Evolutionary conservation across 179 eudicot genomes (phyloP).

Genomic region (Beta corolliflora): DNA sequence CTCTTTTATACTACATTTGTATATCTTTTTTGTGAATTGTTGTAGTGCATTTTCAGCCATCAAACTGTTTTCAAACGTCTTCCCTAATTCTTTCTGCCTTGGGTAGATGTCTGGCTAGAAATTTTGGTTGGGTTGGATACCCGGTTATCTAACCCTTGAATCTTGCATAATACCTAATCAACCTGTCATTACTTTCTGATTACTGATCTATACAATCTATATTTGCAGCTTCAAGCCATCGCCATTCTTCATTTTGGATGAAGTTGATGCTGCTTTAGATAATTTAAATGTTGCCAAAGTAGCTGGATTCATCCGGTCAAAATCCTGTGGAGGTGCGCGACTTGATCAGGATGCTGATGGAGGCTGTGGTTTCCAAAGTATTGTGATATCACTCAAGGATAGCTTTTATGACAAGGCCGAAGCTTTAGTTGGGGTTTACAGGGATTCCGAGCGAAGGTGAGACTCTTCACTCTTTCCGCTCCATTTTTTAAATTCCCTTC

Average conservation of each 20-base stretch:
- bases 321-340: conserved; percentile 74
- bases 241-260: conserved; percentile 96
- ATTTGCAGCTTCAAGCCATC: conserved; percentile 86
- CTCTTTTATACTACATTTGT: not conserved
- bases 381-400: conserved; percentile 96
- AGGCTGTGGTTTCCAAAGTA: conserved; percentile 91
- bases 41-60: not conserved
- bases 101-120: no score
- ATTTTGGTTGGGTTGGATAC: no score
- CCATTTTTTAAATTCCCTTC: not conserved
- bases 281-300: conserved; percentile 97
- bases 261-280: conserved; percentile 98
- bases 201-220: not conserved
- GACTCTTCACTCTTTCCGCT: conserved; percentile 11
- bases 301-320: conserved; percentile 96
- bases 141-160: no score
- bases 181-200: not conserved
- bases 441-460: conserved; percentile 86
- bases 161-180: not conserved
- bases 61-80: not conserved
- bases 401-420: conserved; percentile 98
- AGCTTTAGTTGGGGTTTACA: conserved; percentile 95
- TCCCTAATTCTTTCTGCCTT: not conserved
- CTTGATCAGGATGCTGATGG: conserved; percentile 50
- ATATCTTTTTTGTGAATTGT: not conserved